Conservation (phyloP, 2,329 filamentous ascomycete species). For the Talaromyces sp. region DNA sequence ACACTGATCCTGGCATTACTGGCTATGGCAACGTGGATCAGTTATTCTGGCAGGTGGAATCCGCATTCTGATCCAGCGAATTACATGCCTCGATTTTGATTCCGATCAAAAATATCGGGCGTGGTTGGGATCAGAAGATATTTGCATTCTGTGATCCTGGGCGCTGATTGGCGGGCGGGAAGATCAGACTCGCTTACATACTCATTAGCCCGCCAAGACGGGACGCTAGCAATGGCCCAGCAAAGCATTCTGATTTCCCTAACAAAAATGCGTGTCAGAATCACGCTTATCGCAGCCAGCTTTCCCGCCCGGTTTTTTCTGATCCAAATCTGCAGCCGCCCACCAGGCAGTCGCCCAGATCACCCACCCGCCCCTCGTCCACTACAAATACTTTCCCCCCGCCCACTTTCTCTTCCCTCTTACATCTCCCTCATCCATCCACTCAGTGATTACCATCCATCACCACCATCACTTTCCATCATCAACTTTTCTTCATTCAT, state of each 20-base stretch:
- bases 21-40: slow-evolving; percentile 23
- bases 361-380: slow-evolving; percentile 32
- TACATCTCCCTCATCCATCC: slow-evolving; percentile 26
- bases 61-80: slow-evolving; percentile 20
- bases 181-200: slow-evolving; percentile 33
- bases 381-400: slow-evolving; percentile 43
- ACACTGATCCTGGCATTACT: slow-evolving; percentile 27
- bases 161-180: slow-evolving; percentile 31
- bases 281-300: slow-evolving; percentile 32
- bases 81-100: slow-evolving; percentile 21
- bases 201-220: slow-evolving; percentile 4
- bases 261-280: slow-evolving; percentile 27
- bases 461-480: slow-evolving; percentile 33
- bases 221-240: slow-evolving; percentile 5
- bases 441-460: slow-evolving; percentile 20
- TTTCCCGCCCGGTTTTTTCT: slow-evolving; percentile 29
- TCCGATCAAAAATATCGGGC: slow-evolving; percentile 20
- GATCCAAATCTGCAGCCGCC: slow-evolving; percentile 34
- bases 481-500: slow-evolving; percentile 30
- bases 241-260: slow-evolving; percentile 18
- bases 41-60: slow-evolving; percentile 18
- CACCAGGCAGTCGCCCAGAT: slow-evolving; percentile 27
- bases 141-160: slow-evolving; percentile 37
- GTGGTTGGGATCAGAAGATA: slow-evolving; percentile 37
- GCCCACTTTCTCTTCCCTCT: slow-evolving; percentile 36